A percentile compares a stretch with the other conserved stretches of the same genome.
These are phyloP conservation scores for Capronia americana DNA, from an alignment of 2,329 filamentous ascomycete species.

Conservation along the genomic window DNA sequence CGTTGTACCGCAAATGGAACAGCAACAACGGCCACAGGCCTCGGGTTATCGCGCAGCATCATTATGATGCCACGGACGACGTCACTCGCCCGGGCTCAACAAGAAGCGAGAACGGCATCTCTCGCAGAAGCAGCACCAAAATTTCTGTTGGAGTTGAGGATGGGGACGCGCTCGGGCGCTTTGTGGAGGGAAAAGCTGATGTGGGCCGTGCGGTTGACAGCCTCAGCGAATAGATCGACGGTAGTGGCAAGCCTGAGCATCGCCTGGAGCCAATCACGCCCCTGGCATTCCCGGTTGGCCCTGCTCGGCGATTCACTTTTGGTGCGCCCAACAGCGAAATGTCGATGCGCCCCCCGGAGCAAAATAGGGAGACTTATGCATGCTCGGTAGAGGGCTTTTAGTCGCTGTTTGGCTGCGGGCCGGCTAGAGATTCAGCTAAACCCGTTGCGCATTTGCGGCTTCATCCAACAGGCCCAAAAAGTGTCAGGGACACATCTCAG, in stretches of 20 bases:
- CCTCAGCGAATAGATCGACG: slow-evolving; percentile 32
- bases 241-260: slow-evolving; percentile 27
- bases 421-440: slow-evolving; percentile 22
- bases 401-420: slow-evolving; percentile 21
- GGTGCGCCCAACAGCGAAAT: slow-evolving; percentile 31
- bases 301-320: slow-evolving; percentile 23
- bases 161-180: slow-evolving; percentile 19
- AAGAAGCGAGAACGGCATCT: slow-evolving; percentile 17
- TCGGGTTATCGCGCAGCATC: slow-evolving; percentile 18
- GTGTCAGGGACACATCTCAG: slow-evolving; percentile 24
- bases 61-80: slow-evolving; percentile 20
- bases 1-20: background rate
- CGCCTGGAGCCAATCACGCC: slow-evolving; percentile 18
- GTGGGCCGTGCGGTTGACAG: slow-evolving; percentile 22
- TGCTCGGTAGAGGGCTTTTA: slow-evolving; percentile 9
- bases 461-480: slow-evolving; percentile 29
- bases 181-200: slow-evolving; percentile 20
- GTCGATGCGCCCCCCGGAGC: slow-evolving; percentile 10
- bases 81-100: slow-evolving; percentile 27
- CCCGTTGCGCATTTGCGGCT: slow-evolving; percentile 15
- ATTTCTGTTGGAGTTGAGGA: slow-evolving; percentile 32
- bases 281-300: slow-evolving; percentile 21
- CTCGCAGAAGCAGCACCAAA: slow-evolving; percentile 9
- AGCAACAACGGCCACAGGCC: slow-evolving; percentile 6
- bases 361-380: background rate